Percentiles rank a stretch among this genome's conserved stretches.
phyloP scores from a whole-genome alignment of 2,329 filamentous ascomycete species.

The Huntiella bhutanensis region DNA sequence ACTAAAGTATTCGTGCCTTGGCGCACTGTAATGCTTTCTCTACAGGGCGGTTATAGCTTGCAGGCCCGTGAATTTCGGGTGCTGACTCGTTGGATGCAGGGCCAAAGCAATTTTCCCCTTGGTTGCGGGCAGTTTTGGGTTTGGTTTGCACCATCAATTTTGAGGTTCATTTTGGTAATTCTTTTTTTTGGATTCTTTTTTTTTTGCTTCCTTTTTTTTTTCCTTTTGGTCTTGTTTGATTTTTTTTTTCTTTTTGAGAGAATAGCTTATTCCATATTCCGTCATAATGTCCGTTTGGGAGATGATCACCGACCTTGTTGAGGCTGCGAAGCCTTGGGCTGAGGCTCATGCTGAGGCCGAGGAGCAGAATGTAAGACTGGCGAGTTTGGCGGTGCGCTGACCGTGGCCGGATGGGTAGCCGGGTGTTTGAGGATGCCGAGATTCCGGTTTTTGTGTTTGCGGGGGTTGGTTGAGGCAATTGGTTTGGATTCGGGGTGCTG shows the following conservation, averaged over 20 bases:
- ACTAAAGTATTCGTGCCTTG: background rate
- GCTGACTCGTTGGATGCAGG: too few species aligned
- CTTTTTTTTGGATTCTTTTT: background rate
- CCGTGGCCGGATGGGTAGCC: background rate
- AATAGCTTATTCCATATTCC: background rate
- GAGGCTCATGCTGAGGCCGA: conserved; percentile 47
- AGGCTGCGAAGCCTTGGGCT: conserved; percentile 46
- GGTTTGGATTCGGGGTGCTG: too few species aligned
- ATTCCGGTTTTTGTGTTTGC: too few species aligned
- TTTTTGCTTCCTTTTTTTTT: background rate
- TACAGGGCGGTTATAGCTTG: background rate
- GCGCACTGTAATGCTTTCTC: background rate
- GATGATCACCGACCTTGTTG: conserved; percentile 42
- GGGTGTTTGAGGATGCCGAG: too few species aligned
- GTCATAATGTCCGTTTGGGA: conserved; percentile 49
- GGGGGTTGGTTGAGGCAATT: too few species aligned
- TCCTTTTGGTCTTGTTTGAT: conserved; percentile 2
- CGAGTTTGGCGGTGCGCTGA: background rate
- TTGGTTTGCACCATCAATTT: too few species aligned
- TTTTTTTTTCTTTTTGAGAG: conserved; percentile 2
- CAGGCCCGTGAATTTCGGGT: too few species aligned
- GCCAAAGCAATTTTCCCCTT: too few species aligned
- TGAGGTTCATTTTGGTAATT: background rate
- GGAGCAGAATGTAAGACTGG: conserved; percentile 34
- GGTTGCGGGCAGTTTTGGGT: too few species aligned